phyloP scores from a whole-genome alignment of 1,139 yeast genomes.

The Sugiyamaella novakii region DNA sequence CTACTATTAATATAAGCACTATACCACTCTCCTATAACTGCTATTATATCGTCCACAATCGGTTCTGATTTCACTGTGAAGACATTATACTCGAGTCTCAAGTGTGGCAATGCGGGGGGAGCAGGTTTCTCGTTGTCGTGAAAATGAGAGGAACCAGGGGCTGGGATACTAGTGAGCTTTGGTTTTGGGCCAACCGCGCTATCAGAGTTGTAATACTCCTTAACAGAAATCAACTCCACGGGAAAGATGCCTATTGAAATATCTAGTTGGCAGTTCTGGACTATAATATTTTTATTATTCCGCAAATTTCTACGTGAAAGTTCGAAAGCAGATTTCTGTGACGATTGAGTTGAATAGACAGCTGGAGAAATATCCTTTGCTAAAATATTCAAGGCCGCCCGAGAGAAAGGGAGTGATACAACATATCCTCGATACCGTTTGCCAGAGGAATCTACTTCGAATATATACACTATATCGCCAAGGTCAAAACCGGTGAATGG shows the following conservation, averaged over 20 bases:
- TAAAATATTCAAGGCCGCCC: constrained; percentile 33
- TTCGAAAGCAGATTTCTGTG: not conserved
- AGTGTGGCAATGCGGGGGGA: constrained; percentile 40
- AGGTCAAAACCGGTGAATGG: constrained; percentile 51
- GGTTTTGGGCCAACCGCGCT: not conserved
- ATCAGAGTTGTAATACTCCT: constrained; percentile 35
- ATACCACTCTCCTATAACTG: constrained; percentile 42
- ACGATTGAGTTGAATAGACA: not conserved
- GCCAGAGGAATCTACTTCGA: constrained; percentile 60
- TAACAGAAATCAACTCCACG: constrained; percentile 32
- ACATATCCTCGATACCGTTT: constrained; percentile 84
- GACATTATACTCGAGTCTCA: constrained; percentile 35
- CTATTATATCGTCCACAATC: constrained; percentile 40
- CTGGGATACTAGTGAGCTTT: not conserved
- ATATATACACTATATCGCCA: constrained; percentile 79
- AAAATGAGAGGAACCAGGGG: too few relatives aligned
- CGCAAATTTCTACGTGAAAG: not conserved
- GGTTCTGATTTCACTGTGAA: constrained; percentile 37
- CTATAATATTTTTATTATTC: constrained; percentile 22
- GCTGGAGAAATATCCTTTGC: not conserved
- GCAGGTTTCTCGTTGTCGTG: constrained; percentile 1
- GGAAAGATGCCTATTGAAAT: constrained; percentile 40
- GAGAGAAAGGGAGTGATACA: constrained; percentile 38
- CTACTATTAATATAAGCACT: constrained; percentile 38
- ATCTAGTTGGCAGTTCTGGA: constrained; percentile 35